Base-by-base conservation (phyloP, 2,329 filamentous ascomycete species). In the Didymella keratinophila region DNA sequence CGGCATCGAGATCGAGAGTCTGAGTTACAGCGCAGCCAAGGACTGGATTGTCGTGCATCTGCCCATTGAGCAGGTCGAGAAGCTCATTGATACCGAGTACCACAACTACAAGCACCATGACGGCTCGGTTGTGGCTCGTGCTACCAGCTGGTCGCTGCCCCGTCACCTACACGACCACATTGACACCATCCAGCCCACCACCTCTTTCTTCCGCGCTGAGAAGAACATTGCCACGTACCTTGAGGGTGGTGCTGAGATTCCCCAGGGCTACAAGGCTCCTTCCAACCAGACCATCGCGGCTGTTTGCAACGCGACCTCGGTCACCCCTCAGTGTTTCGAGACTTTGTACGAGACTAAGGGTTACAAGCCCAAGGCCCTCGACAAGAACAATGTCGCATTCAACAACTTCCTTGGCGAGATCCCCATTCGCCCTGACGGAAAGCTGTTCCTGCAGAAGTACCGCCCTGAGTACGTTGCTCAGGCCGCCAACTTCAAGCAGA, bases 131-230 rank as follows among this genome's bases (percentile, higher is more conserved):
- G 68, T 86, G 8, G 78, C 83, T 16, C 81, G 86, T 42, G 80
- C 86, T 0, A 81, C 83, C 1, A 73, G 78, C 39, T 88, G 85
- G 85, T 87, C 84, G 42, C 79, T 88, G 4, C 85, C 86, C 16
- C 68, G 66, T 32, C 82, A 87, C 66, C 77, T 87, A 4, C 84
- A 87, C 66, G 77, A 80, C 47, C 84, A 86, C 66, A 82, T 87
- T 60, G 84, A 87, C 66, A 81, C 83, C 12, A 82, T 87, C 25
- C 85, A 87, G 69, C 86, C 86, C 2, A 87, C 85, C 1, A 87
- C 81, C 47, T 84, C 84, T 0, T 87, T 87, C 76, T 83, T 76
- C 65, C 72, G 68, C 25, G 68, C 60, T 23, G 65, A 59, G 16
- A 58, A 67, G 7, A 41, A 70, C 10, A 63, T 56, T 7, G 65